Evolutionary conservation across 139 green algal genomes (phyloP).

Genomic region (Chlamydomonas sphaeroides): DNA sequence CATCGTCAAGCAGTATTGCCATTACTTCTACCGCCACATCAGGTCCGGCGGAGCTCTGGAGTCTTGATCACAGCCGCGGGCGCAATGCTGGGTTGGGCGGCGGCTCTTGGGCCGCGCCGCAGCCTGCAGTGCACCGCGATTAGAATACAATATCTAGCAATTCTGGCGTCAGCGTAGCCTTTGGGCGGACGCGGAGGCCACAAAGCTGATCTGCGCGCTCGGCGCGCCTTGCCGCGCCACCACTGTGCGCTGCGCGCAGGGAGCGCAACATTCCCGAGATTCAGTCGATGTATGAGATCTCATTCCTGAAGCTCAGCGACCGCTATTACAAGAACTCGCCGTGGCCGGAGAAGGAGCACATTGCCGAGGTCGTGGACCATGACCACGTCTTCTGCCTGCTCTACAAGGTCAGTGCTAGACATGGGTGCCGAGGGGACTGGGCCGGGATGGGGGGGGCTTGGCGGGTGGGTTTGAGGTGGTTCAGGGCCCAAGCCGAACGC

Average conservation of each 20-base stretch:
- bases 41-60: conserved; percentile 52
- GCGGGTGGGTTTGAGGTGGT: too few species aligned
- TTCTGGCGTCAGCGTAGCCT: too few species aligned
- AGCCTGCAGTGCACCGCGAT: too few species aligned
- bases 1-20: conserved; percentile 95
- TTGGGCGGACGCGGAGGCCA: not conserved
- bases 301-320: conserved; percentile 94
- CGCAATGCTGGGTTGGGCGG: not conserved
- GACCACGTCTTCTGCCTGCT: conserved; percentile 99
- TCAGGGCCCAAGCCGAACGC: too few species aligned
- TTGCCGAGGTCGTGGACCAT: conserved; percentile 90
- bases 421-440: too few species aligned
- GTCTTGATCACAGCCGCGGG: not conserved
- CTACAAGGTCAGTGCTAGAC: conserved; percentile 94
- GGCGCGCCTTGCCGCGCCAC: not conserved
- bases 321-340: conserved; percentile 92
- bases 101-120: too few species aligned
- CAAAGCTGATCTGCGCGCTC: not conserved
- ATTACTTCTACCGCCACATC: conserved; percentile 97
- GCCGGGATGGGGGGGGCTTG: too few species aligned
- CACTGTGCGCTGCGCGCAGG: conserved; percentile 47
- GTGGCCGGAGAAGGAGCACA: conserved; percentile 90
- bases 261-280: conserved; percentile 98
- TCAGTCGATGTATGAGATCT: conserved; percentile 95
- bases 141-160: too few species aligned